phyloP scores from a whole-genome alignment of 306 rosid genomes.

The Cicer pinnatifidum region DNA sequence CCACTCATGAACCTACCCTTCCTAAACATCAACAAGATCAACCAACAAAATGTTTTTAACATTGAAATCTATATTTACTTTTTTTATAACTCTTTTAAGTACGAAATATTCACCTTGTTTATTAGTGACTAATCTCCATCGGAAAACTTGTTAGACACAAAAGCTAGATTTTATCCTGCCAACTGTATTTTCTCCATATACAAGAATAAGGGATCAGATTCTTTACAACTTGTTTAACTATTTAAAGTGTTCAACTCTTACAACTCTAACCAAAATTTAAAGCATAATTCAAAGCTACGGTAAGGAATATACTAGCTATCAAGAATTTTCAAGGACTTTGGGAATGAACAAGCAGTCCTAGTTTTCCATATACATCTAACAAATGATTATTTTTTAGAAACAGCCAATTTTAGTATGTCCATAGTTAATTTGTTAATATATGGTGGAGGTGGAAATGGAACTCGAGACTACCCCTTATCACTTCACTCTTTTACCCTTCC shows the following conservation, averaged over 20 bases:
- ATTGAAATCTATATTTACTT: not conserved
- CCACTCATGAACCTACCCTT: not conserved
- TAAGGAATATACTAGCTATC: too few species aligned
- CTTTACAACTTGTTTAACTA: not conserved
- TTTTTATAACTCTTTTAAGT: not conserved
- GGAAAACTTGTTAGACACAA: not conserved
- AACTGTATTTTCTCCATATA: not conserved
- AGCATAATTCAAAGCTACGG: not conserved
- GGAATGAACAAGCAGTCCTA: not conserved
- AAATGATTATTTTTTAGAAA: not conserved
- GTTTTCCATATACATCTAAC: not conserved
- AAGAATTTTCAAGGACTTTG: not conserved
- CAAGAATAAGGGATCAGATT: not conserved
- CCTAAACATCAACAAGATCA: not conserved
- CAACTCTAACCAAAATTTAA: not conserved
- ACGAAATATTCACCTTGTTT: not conserved
- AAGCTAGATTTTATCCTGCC: not conserved
- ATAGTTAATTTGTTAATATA: too few species aligned
- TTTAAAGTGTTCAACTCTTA: not conserved
- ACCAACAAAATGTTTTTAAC: not conserved
- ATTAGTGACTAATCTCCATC: not conserved
- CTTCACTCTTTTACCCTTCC: too few species aligned
- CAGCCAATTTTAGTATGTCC: too few species aligned
- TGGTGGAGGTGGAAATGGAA: too few species aligned
- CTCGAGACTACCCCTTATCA: too few species aligned